Conservation (phyloP, 345 rosid species). For the Eucalyptus leucophloia region DNA sequence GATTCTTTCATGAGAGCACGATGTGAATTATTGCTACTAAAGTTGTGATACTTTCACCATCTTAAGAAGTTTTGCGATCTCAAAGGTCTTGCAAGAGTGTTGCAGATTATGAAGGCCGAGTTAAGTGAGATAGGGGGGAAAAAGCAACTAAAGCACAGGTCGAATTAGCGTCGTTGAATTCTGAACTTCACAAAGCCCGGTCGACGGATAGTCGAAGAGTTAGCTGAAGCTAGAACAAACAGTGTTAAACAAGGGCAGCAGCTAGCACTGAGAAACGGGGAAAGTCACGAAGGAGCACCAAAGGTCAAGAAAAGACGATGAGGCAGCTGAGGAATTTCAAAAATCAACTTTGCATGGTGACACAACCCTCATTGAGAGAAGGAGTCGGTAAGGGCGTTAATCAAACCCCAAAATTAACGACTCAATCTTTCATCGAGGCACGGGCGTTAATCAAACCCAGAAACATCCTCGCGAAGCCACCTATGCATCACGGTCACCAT, state of each 20-base stretch:
- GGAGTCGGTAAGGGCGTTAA: no score
- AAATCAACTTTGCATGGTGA: neutral
- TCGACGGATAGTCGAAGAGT: neutral
- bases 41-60: neutral
- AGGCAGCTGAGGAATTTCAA: neutral
- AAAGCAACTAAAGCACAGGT: conserved; percentile 73
- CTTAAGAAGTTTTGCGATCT: conserved; percentile 12
- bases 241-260: neutral
- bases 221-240: neutral
- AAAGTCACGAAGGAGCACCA: neutral
- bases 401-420: no score
- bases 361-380: no score
- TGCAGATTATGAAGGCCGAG: conserved; percentile 52
- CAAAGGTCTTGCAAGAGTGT: conserved; percentile 26
- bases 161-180: conserved; percentile 75
- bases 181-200: conserved; percentile 24
- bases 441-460: conserved; percentile 74
- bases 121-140: conserved; percentile 50
- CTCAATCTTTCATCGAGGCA: conserved; percentile 57
- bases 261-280: neutral
- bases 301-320: neutral
- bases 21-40: neutral
- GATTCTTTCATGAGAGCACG: neutral
- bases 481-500: conserved; percentile 8
- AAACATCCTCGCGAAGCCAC: conserved; percentile 61